Conservation (phyloP, 495 filamentous ascomycete species). For the Penicillium turbatum region DNA sequence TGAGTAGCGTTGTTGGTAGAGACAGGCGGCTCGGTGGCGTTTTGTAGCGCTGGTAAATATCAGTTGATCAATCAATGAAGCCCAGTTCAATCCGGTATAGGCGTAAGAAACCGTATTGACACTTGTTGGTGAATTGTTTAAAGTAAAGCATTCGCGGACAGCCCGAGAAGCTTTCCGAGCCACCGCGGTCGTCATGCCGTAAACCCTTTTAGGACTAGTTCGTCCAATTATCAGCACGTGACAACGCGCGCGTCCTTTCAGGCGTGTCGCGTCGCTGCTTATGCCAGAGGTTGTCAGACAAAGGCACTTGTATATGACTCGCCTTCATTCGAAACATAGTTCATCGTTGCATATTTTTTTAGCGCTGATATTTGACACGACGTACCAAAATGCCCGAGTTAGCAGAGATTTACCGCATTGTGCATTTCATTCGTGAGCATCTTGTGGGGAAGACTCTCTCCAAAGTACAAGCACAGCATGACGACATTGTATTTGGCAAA, state of each 20-base stretch:
- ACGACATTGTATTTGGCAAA: conserved; percentile 82
- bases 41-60: not conserved
- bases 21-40: not conserved
- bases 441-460: conserved; percentile 77
- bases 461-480: conserved; percentile 66
- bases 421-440: conserved; percentile 75
- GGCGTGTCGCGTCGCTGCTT: not conserved
- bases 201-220: not conserved
- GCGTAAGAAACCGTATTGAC: not conserved
- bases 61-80: not conserved
- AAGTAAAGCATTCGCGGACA: not conserved
- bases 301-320: not conserved
- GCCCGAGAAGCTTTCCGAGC: not conserved
- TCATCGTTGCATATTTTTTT: not conserved
- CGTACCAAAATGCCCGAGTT: conserved; percentile 69
- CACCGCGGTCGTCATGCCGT: not conserved
- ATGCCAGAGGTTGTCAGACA: not conserved
- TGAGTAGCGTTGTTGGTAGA: not conserved
- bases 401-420: conserved; percentile 80
- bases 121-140: not conserved
- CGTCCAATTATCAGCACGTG: not conserved
- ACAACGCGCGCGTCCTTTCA: not conserved
- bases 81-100: not conserved
- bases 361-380: not conserved
- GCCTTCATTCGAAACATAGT: not conserved